Conservation (phyloP, 2,329 filamentous ascomycete species). For the Stachybotrys echinatus region DNA sequence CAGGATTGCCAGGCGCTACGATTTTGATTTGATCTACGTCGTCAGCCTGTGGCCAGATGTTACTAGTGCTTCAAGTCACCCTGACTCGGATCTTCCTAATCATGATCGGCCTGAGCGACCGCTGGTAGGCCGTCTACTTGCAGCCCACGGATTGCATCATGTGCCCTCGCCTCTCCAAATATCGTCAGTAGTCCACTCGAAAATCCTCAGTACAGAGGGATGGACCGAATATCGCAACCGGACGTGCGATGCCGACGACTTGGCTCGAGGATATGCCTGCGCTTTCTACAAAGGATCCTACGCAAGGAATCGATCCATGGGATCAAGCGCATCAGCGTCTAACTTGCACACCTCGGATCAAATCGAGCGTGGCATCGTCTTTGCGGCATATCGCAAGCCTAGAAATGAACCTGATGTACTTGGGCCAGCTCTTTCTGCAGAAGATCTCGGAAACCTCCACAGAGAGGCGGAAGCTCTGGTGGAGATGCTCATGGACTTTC, state of each 20-base stretch:
- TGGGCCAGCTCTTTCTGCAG: conserved; percentile 25
- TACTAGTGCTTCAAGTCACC: conserved; percentile 2
- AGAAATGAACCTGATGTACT: conserved; percentile 28
- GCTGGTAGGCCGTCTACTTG: conserved; percentile 46
- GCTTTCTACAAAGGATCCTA: conserved; percentile 44
- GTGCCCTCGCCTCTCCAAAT: conserved; percentile 48
- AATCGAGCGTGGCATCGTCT: conserved; percentile 48
- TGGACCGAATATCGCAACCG: conserved; percentile 50
- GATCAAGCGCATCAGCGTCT: conserved; percentile 17
- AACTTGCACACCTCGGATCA: conserved; percentile 14
- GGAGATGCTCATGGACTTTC: conserved; percentile 46
- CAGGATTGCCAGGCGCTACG: conserved; percentile 48
- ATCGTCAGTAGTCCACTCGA: conserved; percentile 41
- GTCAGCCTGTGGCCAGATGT: conserved; percentile 50
- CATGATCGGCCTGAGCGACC: conserved; percentile 10
- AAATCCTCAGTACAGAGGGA: conserved; percentile 40
- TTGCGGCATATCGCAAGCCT: conserved; percentile 49
- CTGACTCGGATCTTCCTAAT: not conserved
- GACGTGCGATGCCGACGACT: conserved; percentile 34
- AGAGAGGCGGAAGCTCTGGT: conserved; percentile 47
- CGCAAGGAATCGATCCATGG: conserved; percentile 17
- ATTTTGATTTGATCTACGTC: conserved; percentile 55
- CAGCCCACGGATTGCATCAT: conserved; percentile 48
- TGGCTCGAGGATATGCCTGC: conserved; percentile 47
- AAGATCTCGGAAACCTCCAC: conserved; percentile 40